A percentile compares a stretch with the other conserved stretches of the same genome.
These are phyloP conservation scores for Naganishia randhawae DNA, from an alignment of 768 basidiomycete species.

Conservation along the genomic window DNA sequence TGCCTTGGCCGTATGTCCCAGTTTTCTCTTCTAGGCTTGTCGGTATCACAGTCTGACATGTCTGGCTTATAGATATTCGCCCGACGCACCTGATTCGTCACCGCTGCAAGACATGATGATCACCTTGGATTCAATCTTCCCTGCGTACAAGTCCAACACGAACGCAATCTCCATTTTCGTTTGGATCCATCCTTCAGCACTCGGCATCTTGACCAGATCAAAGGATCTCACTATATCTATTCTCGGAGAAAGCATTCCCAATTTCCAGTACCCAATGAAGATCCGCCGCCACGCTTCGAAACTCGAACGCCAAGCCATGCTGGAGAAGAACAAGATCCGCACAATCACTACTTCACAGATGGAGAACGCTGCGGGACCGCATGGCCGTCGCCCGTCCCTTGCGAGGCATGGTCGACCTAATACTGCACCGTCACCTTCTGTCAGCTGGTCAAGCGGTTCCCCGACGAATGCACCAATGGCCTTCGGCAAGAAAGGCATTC, in stretches of 20 bases:
- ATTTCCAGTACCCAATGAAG: slow-evolving; percentile 20
- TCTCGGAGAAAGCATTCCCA: slow-evolving; percentile 16
- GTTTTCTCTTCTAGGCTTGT: not conserved
- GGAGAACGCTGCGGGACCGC: not conserved
- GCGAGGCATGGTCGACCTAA: not conserved
- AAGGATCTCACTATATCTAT: slow-evolving; percentile 5
- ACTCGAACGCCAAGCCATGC: slow-evolving; percentile 12
- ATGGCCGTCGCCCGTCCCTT: not conserved
- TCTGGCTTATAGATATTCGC: slow-evolving; percentile 39
- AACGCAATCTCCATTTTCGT: slow-evolving; percentile 41
- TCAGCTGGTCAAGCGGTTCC: slow-evolving; percentile 1
- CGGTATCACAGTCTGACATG: not conserved
- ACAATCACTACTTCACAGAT: not conserved
- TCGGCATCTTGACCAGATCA: slow-evolving; percentile 12
- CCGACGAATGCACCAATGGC: not conserved
- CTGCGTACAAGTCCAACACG: slow-evolving; percentile 32
- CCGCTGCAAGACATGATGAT: slow-evolving; percentile 32
- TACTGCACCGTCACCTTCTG: slow-evolving; percentile 1
- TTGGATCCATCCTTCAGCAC: slow-evolving; percentile 37
- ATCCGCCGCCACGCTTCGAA: slow-evolving; percentile 13
- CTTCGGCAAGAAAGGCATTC: slow-evolving; percentile 5
- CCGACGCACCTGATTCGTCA: slow-evolving; percentile 39
- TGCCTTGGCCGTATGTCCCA: slow-evolving; percentile 48
- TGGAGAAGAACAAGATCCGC: slow-evolving; percentile 17
- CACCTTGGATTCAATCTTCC: slow-evolving; percentile 35